Conservation (phyloP, 2,329 filamentous ascomycete species). For the Cladosporium sphaerospermum region DNA sequence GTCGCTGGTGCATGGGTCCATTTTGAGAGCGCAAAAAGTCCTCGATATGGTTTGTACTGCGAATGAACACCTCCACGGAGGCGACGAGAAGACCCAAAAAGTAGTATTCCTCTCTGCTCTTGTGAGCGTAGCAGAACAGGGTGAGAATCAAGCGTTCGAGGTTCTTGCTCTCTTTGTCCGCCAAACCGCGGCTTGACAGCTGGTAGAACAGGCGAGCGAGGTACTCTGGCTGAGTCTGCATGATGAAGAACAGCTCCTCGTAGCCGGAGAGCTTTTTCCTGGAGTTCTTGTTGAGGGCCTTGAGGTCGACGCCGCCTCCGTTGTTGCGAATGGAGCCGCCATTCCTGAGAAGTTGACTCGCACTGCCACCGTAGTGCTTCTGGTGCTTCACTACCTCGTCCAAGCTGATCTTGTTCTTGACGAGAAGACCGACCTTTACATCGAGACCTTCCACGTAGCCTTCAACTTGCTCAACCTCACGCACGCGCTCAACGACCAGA, state of each 20-base stretch:
- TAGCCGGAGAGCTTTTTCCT: conserved; percentile 93
- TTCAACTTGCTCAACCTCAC: conserved; percentile 93
- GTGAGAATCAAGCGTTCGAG: conserved; percentile 94
- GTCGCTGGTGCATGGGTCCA: conserved; percentile 87
- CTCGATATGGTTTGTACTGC: conserved; percentile 64
- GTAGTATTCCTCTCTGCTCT: conserved; percentile 94
- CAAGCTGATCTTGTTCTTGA: conserved; percentile 99
- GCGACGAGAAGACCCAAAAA: conserved; percentile 79
- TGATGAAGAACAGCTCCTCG: conserved; percentile 93
- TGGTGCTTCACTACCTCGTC: conserved; percentile 97
- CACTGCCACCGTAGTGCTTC: conserved; percentile 77
- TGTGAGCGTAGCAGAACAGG: conserved; percentile 94
- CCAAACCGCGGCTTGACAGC: conserved; percentile 72
- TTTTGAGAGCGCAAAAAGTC: conserved; percentile 69
- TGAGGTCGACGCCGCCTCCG: conserved; percentile 80
- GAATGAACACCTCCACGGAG: conserved; percentile 80
- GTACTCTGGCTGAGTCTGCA: conserved; percentile 95
- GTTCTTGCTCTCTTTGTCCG: conserved; percentile 88
- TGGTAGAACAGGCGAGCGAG: conserved; percentile 81
- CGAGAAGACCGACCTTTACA: conserved; percentile 95
- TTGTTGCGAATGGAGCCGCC: conserved; percentile 49
- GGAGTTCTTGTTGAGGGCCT: conserved; percentile 94
- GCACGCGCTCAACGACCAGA: conserved; percentile 93
- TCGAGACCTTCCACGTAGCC: conserved; percentile 98
- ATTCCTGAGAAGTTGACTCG: conserved; percentile 27